Percentiles rank a stretch among this genome's conserved stretches.
Conservation (phyloP, 1,139 yeast species). For the Candida sp. region DNA sequence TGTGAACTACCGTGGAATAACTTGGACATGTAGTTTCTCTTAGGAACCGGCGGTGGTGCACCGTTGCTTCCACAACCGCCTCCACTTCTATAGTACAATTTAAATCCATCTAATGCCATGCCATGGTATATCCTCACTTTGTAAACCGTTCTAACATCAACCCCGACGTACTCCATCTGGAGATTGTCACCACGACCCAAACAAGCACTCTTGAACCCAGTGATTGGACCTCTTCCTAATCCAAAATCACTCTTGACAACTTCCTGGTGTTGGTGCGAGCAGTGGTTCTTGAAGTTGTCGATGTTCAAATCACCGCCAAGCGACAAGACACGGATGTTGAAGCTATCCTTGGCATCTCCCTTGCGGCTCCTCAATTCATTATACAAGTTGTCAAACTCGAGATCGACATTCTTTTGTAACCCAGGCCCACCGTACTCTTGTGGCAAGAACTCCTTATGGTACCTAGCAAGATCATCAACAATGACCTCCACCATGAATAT, state of each 20-base stretch:
- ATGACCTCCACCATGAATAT: constrained; percentile 72
- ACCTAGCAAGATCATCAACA: constrained; percentile 67
- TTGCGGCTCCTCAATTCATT: constrained; percentile 45
- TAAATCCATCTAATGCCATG: constrained; percentile 77
- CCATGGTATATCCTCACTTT: constrained; percentile 72
- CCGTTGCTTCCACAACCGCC: constrained; percentile 3
- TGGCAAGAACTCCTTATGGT: constrained; percentile 65
- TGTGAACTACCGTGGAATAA: constrained; percentile 22
- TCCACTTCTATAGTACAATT: constrained; percentile 21
- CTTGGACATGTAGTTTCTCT: constrained; percentile 46
- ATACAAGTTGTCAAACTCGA: constrained; percentile 42
- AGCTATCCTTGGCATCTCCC: constrained; percentile 34
- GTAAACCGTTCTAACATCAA: constrained; percentile 35
- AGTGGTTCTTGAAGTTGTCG: constrained; percentile 30
- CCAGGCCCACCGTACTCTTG: constrained; percentile 59
- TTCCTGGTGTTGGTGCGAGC: constrained; percentile 16
- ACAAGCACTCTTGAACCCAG: constrained; percentile 51
- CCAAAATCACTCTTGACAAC: constrained; percentile 47
- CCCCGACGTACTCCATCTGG: constrained; percentile 27
- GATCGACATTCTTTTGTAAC: constrained; percentile 52
- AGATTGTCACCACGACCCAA: constrained; percentile 38
- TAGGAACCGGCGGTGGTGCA: constrained; percentile 56
- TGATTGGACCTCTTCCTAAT: constrained; percentile 34
- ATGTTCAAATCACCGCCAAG: constrained; percentile 42
- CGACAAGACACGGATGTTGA: constrained; percentile 54